A percentile compares a stretch with the other conserved stretches of the same genome.
These are phyloP conservation scores for Brassica balearica DNA, from an alignment of 441 rosid genomes.

Conservation along the genomic window DNA sequence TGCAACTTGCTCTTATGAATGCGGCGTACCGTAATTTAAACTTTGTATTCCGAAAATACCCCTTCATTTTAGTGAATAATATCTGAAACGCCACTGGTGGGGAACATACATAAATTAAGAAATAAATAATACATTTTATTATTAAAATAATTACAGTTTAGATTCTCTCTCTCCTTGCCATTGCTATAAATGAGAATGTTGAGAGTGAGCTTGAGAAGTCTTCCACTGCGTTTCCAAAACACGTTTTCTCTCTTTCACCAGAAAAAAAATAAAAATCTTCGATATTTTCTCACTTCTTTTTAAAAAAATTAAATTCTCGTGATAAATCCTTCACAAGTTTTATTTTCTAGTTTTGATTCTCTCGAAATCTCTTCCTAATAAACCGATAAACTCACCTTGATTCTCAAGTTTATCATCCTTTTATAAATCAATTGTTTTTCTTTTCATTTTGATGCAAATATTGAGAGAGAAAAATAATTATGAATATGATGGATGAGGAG, in stretches of 20 bases:
- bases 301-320: not conserved
- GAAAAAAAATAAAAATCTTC: not conserved
- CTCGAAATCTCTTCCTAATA: constrained; percentile 32
- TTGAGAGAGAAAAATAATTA: not conserved
- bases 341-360: constrained; percentile 13
- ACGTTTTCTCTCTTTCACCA: constrained; percentile 36
- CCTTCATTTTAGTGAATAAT: not conserved
- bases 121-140: not conserved
- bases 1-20: constrained; percentile 43
- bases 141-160: constrained; percentile 11
- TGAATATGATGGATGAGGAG: constrained; percentile 50
- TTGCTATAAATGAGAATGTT: constrained; percentile 66
- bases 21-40: constrained; percentile 52
- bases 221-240: constrained; percentile 41
- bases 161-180: not conserved
- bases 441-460: constrained; percentile 45
- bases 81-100: constrained; percentile 19
- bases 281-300: not conserved
- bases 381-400: constrained; percentile 38
- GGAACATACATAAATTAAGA: not conserved
- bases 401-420: constrained; percentile 33
- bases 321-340: constrained; percentile 5
- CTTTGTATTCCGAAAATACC: not conserved
- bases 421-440: constrained; percentile 1
- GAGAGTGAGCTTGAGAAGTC: constrained; percentile 48